A percentile compares a stretch with the other conserved stretches of the same genome.
Conservation (phyloP, 176 grass and related monocot species). For the Carex parvula region DNA sequence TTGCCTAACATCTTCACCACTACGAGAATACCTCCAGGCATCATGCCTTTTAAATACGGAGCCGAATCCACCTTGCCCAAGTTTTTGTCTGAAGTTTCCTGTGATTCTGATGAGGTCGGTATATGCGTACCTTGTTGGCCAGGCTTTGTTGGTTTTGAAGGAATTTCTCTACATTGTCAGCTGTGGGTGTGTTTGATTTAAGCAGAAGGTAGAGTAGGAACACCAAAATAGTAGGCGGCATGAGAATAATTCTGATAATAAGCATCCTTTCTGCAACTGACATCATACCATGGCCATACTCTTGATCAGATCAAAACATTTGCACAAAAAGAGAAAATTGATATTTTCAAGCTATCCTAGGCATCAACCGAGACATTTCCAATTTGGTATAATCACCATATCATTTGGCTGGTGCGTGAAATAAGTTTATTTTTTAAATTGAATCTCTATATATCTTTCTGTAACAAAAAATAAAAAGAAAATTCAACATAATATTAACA, state of each 20-base stretch:
- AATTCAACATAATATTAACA: not conserved
- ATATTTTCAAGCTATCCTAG: not conserved
- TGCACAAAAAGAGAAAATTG: not conserved
- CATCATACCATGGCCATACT: not conserved
- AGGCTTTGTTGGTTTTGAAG: conserved; percentile 31
- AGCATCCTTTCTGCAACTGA: not conserved
- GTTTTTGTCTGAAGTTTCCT: conserved; percentile 26
- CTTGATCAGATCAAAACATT: not conserved
- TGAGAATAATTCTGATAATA: not conserved
- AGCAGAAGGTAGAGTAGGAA: conserved; percentile 22
- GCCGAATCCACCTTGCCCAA: conserved; percentile 59
- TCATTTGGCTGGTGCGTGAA: not conserved
- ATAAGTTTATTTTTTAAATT: not conserved
- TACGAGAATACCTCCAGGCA: conserved; percentile 9
- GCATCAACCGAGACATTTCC: not conserved
- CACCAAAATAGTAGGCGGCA: not conserved
- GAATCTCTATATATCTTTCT: not conserved
- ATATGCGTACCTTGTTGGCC: conserved; percentile 35
- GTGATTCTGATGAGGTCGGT: conserved; percentile 47
- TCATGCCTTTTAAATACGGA: conserved; percentile 32
- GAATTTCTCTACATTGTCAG: conserved; percentile 32
- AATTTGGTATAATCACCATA: not conserved
- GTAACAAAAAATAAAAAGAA: not conserved
- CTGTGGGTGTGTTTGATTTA: not conserved
- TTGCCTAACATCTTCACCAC: conserved; percentile 42